Evolutionary conservation across 1,284 basidiomycete genomes (phyloP).

Genomic region (Cutaneotrichosporon sp.): DNA sequence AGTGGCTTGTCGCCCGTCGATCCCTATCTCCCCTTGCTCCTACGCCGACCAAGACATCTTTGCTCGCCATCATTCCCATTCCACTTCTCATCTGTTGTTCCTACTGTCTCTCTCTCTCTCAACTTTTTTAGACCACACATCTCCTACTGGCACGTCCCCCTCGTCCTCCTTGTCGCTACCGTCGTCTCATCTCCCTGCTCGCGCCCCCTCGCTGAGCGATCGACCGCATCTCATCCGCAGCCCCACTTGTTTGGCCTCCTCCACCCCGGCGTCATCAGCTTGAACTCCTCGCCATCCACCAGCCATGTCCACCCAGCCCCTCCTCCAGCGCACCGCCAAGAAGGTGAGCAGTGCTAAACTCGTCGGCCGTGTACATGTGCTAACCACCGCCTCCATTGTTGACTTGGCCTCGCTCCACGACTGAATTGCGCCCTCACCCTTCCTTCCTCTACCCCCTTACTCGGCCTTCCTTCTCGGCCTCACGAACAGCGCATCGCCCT

Average conservation of each 20-base stretch:
- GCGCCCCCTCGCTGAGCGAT: neutral
- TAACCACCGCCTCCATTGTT: slow-evolving; percentile 32
- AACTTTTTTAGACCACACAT: neutral
- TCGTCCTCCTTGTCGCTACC: neutral
- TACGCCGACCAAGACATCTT: neutral
- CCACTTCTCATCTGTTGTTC: too few relatives aligned
- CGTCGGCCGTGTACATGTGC: neutral
- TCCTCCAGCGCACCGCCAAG: slow-evolving; percentile 91
- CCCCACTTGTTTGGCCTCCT: slow-evolving; percentile 1
- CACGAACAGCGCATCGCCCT: slow-evolving; percentile 76
- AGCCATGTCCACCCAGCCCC: slow-evolving; percentile 94
- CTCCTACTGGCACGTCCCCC: too few relatives aligned
- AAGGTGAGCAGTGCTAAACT: slow-evolving; percentile 57
- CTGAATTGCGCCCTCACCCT: neutral
- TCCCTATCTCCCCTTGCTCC: neutral
- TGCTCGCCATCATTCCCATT: neutral
- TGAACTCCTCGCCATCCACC: neutral
- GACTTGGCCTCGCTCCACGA: neutral
- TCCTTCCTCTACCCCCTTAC: slow-evolving; percentile 21
- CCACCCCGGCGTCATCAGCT: neutral
- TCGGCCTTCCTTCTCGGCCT: too few relatives aligned
- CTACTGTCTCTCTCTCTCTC: too few relatives aligned
- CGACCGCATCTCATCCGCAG: neutral
- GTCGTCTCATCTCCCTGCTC: neutral
- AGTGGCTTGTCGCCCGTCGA: neutral